These are phyloP conservation scores for Phoenix dactylifera DNA, from an alignment of 176 grass and related monocot genomes.

Conservation along the genomic window DNA sequence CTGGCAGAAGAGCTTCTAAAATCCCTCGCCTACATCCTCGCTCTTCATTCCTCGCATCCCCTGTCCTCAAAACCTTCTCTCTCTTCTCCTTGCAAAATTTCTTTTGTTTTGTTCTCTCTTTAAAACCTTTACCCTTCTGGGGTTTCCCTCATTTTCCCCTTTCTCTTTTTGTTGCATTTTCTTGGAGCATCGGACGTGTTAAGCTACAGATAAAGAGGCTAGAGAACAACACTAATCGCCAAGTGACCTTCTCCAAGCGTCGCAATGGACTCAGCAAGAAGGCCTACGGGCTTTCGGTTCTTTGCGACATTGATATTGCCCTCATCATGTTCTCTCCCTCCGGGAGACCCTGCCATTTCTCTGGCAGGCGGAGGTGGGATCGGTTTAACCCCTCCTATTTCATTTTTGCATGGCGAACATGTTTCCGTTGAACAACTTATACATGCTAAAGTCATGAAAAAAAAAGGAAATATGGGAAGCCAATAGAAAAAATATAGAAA, in stretches of 20 bases:
- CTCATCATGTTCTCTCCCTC: conserved; percentile 81
- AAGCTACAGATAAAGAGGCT: conserved; percentile 67
- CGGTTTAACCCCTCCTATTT: not conserved
- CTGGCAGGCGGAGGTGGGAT: conserved; percentile 30
- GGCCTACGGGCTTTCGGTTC: conserved; percentile 62
- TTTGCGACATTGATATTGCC: conserved; percentile 70
- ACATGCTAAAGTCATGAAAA: no score
- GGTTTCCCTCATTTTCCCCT: not conserved
- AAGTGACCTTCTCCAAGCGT: conserved; percentile 80
- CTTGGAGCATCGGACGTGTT: conserved; percentile 43
- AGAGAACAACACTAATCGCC: conserved; percentile 45
- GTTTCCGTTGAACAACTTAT: no score
- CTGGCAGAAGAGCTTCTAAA: conserved; percentile 7
- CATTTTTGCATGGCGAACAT: no score
- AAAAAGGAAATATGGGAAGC: no score
- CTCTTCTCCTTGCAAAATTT: not conserved
- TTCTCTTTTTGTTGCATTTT: not conserved
- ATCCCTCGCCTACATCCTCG: conserved; percentile 9
- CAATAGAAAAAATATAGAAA: no score
- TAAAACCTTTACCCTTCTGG: not conserved
- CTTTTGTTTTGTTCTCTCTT: not conserved
- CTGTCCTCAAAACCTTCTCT: not conserved
- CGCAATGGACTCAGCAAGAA: conserved; percentile 79
- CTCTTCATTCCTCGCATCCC: conserved; percentile 5
- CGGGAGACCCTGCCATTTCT: conserved; percentile 45